phyloP scores from a whole-genome alignment of 2,329 filamentous ascomycete genomes.

The Fusarium oligoseptatum region DNA sequence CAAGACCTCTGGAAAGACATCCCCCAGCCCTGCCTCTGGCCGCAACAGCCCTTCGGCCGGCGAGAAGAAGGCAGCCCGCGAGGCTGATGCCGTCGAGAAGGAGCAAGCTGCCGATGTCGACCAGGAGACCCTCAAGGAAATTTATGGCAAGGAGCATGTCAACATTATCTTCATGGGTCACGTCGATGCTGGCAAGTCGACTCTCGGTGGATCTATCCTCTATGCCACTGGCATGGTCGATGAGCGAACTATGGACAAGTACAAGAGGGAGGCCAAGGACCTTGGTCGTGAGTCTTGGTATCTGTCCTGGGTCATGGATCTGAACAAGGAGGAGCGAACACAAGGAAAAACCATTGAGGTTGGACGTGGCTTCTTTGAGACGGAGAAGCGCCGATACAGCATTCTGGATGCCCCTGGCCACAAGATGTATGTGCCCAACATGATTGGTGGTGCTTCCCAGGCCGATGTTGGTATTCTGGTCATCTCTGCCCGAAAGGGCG shows the following conservation, averaged over 20 bases:
- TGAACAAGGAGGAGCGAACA: slow-evolving; percentile 94
- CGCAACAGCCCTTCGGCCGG: slow-evolving; percentile 82
- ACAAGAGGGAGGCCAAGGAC: slow-evolving; percentile 96
- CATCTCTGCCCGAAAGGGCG: slow-evolving; percentile 95
- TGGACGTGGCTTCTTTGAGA: slow-evolving; percentile 95
- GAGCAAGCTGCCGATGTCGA: slow-evolving; percentile 83
- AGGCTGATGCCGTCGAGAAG: slow-evolving; percentile 86
- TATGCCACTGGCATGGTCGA: slow-evolving; percentile 99
- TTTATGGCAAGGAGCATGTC: slow-evolving; percentile 92
- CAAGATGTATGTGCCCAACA: slow-evolving; percentile 97
- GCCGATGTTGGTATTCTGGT: slow-evolving; percentile 95
- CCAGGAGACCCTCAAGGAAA: slow-evolving; percentile 84
- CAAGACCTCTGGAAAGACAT: slow-evolving; percentile 76
- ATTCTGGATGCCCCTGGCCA: slow-evolving; percentile 97
- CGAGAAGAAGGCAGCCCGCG: slow-evolving; percentile 69
- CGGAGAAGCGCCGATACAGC: slow-evolving; percentile 94
- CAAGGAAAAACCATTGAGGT: slow-evolving; percentile 99
- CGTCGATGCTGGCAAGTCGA: slow-evolving; percentile 98
- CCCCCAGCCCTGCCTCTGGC: slow-evolving; percentile 85
- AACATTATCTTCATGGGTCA: slow-evolving; percentile 99
- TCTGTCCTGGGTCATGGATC: slow-evolving; percentile 96
- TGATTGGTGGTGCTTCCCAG: slow-evolving; percentile 96
- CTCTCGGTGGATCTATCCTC: slow-evolving; percentile 91
- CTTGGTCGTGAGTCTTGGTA: slow-evolving; percentile 98
- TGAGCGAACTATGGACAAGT: slow-evolving; percentile 97